Evolutionary conservation across 768 basidiomycete species (phyloP), one percentile per base, ranked within the genome.

Genomic region (Boletus rubescentipes): DNA sequence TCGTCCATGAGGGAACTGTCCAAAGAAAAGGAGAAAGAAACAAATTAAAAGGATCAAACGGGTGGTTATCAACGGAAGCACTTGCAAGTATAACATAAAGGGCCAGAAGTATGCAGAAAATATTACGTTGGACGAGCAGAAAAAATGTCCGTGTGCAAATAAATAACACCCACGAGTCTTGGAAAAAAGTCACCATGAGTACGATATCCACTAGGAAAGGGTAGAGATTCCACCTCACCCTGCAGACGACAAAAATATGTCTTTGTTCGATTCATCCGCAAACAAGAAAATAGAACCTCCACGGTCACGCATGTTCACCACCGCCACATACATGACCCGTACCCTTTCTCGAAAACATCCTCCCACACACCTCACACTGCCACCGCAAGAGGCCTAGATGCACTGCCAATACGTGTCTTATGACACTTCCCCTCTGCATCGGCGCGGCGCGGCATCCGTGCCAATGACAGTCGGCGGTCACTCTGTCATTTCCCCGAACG

Each of bases 371-470:
- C n/a, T 50, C 48, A 10, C 63, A 64, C 11, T 15, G 48, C 63
- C 63, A 64, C 1, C 61, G 52, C 31, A 64, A 30, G 15, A 64
- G 14, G 9, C 37, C 39, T 30, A 64, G 18, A 21, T 64, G 63
- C 5, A 64, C 64, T 0, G 64, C 30, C 29, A 63, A 23, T 3
- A 64, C 2, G 42, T 64, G 63, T 5, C 63, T 31, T 15, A 63
- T 52, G 9, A 64, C 12, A 10, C 64, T 64, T 0, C 63, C 64
- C 8, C 61, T 58, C n/a, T 64, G 60, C 63, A 64, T 64, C 1
- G 54, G 63, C 1, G 53, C 46, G 7, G 61, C 60, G 2, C 21
- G 29, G 21, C 63, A 64, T 9, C 8, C 45, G 2, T 52, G 9
- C 63, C 63, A 64, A 1, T 18, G 32, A 14, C 63, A 64, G 5